Percentiles rank a stretch among this genome's conserved stretches.
phyloP scores from a whole-genome alignment of 164 flowering plant species.

The Warburgia ugandensis region DNA sequence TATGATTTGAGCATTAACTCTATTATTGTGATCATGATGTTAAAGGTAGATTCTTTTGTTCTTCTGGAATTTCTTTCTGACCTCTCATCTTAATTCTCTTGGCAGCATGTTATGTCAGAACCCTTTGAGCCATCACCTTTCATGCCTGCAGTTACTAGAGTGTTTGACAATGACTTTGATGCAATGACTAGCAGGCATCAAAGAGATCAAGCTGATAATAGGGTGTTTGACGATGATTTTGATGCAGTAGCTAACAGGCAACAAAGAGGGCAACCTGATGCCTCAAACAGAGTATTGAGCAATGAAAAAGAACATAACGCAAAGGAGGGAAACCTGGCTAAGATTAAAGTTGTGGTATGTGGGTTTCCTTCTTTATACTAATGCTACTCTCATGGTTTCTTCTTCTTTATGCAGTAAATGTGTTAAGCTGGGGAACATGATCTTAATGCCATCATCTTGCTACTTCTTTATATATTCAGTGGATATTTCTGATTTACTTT shows the following conservation, averaged over 20 bases:
- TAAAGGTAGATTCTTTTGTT: too few species aligned
- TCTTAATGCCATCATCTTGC: too few species aligned
- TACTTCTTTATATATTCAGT: too few species aligned
- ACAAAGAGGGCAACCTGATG: slow-evolving; percentile 46
- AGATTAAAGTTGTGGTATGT: slow-evolving; percentile 95
- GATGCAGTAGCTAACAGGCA: too few species aligned
- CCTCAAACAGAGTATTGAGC: slow-evolving; percentile 26
- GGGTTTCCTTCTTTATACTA: not conserved
- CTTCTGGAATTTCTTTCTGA: too few species aligned
- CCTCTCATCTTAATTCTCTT: too few species aligned
- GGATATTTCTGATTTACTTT: too few species aligned
- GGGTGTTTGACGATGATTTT: too few species aligned
- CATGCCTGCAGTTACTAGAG: slow-evolving; percentile 49
- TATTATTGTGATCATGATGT: too few species aligned
- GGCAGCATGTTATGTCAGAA: slow-evolving; percentile 83
- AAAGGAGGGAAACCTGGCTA: slow-evolving; percentile 80
- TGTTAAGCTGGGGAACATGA: too few species aligned
- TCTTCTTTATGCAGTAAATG: too few species aligned
- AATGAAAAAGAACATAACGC: slow-evolving; percentile 45
- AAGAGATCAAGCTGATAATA: too few species aligned
- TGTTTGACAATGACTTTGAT: slow-evolving; percentile 52
- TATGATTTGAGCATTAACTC: slow-evolving; percentile 19
- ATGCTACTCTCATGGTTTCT: not conserved
- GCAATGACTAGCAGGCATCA: slow-evolving; percentile 23
- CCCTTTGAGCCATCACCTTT: slow-evolving; percentile 94